Percentiles rank a stretch among this genome's conserved stretches.
These are phyloP conservation scores for Neofusicoccum cordaticola DNA, from an alignment of 2,329 filamentous ascomycete species.

Conservation along the genomic window DNA sequence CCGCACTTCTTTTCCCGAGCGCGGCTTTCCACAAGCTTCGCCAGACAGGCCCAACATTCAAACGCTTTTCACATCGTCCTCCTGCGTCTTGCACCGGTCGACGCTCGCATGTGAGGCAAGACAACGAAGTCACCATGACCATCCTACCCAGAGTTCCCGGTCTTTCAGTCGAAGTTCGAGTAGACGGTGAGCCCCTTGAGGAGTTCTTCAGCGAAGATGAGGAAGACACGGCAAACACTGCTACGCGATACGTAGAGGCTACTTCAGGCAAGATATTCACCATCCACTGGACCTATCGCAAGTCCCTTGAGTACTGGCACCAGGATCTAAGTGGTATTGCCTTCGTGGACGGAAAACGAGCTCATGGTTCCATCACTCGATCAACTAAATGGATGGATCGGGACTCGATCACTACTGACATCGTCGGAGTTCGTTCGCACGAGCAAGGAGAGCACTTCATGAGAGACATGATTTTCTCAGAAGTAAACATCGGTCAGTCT, in stretches of 20 bases:
- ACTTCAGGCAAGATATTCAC: neutral
- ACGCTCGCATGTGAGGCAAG: no score
- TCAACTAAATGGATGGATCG: neutral
- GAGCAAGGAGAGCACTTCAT: neutral
- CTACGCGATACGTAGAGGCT: neutral
- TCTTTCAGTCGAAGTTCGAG: neutral
- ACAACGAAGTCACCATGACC: neutral
- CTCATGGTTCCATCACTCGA: no score
- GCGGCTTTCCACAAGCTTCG: no score
- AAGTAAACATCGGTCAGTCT: no score
- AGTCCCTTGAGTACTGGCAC: neutral
- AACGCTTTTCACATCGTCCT: no score
- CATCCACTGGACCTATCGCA: neutral
- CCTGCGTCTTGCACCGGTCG: no score
- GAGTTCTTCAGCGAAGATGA: neutral
- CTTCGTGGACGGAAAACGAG: neutral
- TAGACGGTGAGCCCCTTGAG: neutral
- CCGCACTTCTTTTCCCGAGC: no score
- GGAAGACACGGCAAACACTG: neutral
- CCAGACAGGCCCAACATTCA: neutral
- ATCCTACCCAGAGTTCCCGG: neutral
- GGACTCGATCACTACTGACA: neutral
- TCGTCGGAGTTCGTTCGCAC: neutral
- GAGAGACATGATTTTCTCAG: no score
- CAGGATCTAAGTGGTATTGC: neutral